Base-by-base conservation (phyloP, 2,329 filamentous ascomycete genomes). In the Nakataea oryzae region DNA sequence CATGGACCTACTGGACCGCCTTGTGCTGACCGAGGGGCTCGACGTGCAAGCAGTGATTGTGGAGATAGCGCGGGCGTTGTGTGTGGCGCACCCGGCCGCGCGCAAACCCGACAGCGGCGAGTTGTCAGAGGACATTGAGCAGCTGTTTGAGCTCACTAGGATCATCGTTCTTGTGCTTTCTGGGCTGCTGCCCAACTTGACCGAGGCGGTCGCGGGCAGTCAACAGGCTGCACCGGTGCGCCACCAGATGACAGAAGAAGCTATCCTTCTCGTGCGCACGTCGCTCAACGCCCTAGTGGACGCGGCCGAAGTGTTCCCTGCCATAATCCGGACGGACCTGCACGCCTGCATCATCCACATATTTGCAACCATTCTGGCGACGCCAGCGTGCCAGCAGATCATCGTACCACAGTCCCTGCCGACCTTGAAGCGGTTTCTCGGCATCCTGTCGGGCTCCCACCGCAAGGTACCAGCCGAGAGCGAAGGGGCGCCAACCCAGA, bases 271-370 rank as follows among this genome's bases (percentile, higher is more conserved):
- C 3, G 86, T 97, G 59, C 86, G 87, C 28, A 86, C 89, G 2
- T 88, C 91, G 0, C 81, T 99, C 1, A 89, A 93, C 64, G 91
- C 95, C 1, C 84, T 99, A 1, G 95, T 97, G 3, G 91, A 97
- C 70, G 93, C 95, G 1, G 93, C 95, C 8, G 91, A 96, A 65
- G 92, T 97, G 21, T 99, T 99, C 75, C 96, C 96, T 0, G 86
- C 90, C 2, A 93, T 99, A 69, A 99, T 99, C 78, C 95, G 95
- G 71, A 93, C 92, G 12, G 95, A 99, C 72, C 81, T 99, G 8
- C 92, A 97, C 71, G 93, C 95, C 54, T 97, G 93, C 70, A 96
- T 97, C 67, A 84, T 99, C 59, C 93, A 99, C 76, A 96, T 97
- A 62, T 97, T 97, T 71, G 89, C 91, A 61, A 96, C 92, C 0